phyloP scores from a whole-genome alignment of 495 filamentous ascomycete genomes.

The Hyaloscypha variabilis region DNA sequence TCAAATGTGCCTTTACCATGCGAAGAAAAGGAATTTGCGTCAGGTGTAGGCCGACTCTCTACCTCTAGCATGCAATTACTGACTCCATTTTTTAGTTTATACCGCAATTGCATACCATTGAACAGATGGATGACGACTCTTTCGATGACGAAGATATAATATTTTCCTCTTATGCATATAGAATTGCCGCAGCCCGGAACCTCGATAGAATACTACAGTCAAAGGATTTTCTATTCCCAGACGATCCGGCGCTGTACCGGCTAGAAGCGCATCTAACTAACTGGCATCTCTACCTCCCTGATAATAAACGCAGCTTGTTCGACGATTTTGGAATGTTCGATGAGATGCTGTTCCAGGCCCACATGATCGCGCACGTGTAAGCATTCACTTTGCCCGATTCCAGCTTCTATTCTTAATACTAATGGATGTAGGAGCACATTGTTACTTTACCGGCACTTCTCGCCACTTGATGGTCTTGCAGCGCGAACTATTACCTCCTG shows the following conservation, averaged over 20 bases:
- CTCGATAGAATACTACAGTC: slow-evolving; percentile 72
- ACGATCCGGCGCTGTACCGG: slow-evolving; percentile 47
- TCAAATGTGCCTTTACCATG: slow-evolving; percentile 69
- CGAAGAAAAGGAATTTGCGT: slow-evolving; percentile 70
- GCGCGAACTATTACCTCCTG: slow-evolving; percentile 63
- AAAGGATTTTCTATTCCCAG: slow-evolving; percentile 43
- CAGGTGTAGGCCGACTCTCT: slow-evolving; percentile 51
- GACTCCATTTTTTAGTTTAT: slow-evolving; percentile 51
- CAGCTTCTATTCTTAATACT: background rate
- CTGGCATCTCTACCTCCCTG: slow-evolving; percentile 79
- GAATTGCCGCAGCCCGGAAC: slow-evolving; percentile 72
- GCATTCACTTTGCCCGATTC: slow-evolving; percentile 19
- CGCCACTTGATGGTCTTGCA: slow-evolving; percentile 53
- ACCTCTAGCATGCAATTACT: background rate
- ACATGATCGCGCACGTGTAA: slow-evolving; percentile 74
- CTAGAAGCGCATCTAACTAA: slow-evolving; percentile 77
- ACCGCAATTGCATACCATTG: slow-evolving; percentile 57
- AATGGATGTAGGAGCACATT: slow-evolving; percentile 48
- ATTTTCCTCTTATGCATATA: slow-evolving; percentile 80
- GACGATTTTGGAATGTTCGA: slow-evolving; percentile 69
- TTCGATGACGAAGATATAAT: slow-evolving; percentile 66
- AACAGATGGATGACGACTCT: slow-evolving; percentile 70
- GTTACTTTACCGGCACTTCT: background rate
- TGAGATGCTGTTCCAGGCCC: slow-evolving; percentile 90
- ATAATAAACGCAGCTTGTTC: slow-evolving; percentile 69